Conservation (phyloP, 345 rosid species). For the Salix arbutifolia region DNA sequence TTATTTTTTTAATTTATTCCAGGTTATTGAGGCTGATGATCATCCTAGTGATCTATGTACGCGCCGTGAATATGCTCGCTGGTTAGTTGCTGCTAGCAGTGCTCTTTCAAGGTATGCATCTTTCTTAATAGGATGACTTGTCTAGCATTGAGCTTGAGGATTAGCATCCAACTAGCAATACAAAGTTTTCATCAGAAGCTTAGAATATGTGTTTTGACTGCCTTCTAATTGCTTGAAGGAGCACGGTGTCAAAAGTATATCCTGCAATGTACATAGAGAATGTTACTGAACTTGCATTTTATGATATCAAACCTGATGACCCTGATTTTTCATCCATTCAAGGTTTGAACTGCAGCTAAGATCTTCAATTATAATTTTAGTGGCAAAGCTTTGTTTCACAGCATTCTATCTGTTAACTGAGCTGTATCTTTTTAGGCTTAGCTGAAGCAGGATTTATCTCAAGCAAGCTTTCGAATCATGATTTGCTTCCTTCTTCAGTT, state of each 20-base stretch:
- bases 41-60: slow-evolving; percentile 72
- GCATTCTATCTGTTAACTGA: slow-evolving; percentile 11
- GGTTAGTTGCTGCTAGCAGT: slow-evolving; percentile 86
- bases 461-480: slow-evolving; percentile 75
- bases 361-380: neutral
- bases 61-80: slow-evolving; percentile 90
- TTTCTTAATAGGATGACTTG: slow-evolving; percentile 16
- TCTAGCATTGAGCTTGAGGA: slow-evolving; percentile 13
- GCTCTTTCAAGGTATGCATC: slow-evolving; percentile 66
- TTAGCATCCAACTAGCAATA: slow-evolving; percentile 13
- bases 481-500: slow-evolving; percentile 39
- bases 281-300: slow-evolving; percentile 87
- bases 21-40: slow-evolving; percentile 84
- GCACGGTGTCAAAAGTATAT: slow-evolving; percentile 70
- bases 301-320: slow-evolving; percentile 75
- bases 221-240: slow-evolving; percentile 46
- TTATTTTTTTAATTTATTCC: neutral
- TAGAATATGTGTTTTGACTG: slow-evolving; percentile 9
- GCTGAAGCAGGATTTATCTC: slow-evolving; percentile 97
- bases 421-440: slow-evolving; percentile 58
- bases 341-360: slow-evolving; percentile 45
- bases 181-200: slow-evolving; percentile 1
- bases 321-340: slow-evolving; percentile 92
- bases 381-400: neutral
- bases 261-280: slow-evolving; percentile 95